phyloP scores from a whole-genome alignment of 768 basidiomycete genomes.

The Tylopilus subfusipes region DNA sequence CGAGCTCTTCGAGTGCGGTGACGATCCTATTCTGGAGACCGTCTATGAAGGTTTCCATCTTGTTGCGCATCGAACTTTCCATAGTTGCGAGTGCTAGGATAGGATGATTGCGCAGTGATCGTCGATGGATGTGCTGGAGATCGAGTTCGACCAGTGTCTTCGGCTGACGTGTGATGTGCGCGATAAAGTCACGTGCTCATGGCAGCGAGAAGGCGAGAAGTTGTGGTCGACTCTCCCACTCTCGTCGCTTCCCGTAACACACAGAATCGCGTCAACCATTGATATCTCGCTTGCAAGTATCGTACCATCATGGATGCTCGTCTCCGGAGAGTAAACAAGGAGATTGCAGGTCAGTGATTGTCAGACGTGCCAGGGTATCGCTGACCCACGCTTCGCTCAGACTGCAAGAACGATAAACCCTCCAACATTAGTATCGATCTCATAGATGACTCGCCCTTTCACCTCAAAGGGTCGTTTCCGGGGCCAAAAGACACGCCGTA shows the following conservation, averaged over 20 bases:
- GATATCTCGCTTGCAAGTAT: background rate
- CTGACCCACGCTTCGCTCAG: constrained; percentile 38
- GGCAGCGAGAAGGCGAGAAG: background rate
- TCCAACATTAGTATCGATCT: constrained; percentile 85
- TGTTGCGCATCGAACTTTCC: constrained; percentile 59
- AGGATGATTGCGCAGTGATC: background rate
- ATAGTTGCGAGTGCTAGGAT: background rate
- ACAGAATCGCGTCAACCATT: background rate
- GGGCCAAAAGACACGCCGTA: constrained; percentile 95
- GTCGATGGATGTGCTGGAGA: background rate
- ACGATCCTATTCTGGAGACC: constrained; percentile 80
- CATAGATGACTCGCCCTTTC: constrained; percentile 86
- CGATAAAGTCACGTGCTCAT: constrained; percentile 26
- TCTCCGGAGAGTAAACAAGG: constrained; percentile 88
- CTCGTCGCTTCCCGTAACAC: background rate
- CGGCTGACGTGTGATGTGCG: background rate
- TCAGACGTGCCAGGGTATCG: background rate
- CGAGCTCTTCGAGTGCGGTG: constrained; percentile 69
- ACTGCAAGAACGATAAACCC: constrained; percentile 93
- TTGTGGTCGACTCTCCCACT: background rate
- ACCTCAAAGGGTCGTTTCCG: constrained; percentile 86
- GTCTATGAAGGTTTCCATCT: constrained; percentile 73
- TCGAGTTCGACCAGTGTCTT: background rate
- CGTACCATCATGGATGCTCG: constrained; percentile 72
- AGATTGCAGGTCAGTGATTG: constrained; percentile 67